Base-by-base conservation (phyloP, 345 rosid genomes). In the Eucalyptus lansdowneana region DNA sequence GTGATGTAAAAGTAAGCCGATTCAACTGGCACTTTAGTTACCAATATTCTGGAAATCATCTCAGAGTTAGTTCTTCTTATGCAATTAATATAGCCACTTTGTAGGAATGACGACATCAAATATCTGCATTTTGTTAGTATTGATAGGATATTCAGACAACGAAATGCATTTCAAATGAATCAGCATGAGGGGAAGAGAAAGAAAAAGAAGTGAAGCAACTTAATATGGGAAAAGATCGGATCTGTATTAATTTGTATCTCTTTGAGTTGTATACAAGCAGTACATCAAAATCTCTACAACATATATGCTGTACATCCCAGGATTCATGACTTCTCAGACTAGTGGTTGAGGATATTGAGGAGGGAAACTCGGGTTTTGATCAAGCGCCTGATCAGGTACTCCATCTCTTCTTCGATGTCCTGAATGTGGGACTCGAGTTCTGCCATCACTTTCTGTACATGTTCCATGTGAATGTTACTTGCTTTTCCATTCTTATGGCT, bases 361-460 rank as follows among this genome's bases (percentile, higher is more conserved):
- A 94, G 51, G 17, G 93, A 92, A 42, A 90, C 96, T 90, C 94
- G 93, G 60, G 90, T 89, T 91, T 92, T 93, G 42, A 94, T 93
- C 91, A 94, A 87, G 37, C 88, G 80, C 90, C 90, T 94, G 19
- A 90, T 91, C 27, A 93, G 88, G 85, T 88, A 67, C 24, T 94
- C 94, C 69, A 90, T 51, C 56, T 92, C 94, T 37, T 92, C 92
- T 91, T 94, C 93, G 29, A 94, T 91, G 88, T 94, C 94, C 89
- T 92, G 92, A 88, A 94, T 91, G 92, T 93, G 89, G 44, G 88
- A 56, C 87, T 93, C 94, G 49, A 94, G 22, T 76, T 44, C 91
- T 88, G 91, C 93, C 80, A 93, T 87, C 80, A 91, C 87, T 5
- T 87, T 90, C 51, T 88, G 92, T 29, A 88, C 86, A 14, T 87